Conservation (phyloP, 352 stramenopile species). For the Globisporangium cylindrosporum region DNA sequence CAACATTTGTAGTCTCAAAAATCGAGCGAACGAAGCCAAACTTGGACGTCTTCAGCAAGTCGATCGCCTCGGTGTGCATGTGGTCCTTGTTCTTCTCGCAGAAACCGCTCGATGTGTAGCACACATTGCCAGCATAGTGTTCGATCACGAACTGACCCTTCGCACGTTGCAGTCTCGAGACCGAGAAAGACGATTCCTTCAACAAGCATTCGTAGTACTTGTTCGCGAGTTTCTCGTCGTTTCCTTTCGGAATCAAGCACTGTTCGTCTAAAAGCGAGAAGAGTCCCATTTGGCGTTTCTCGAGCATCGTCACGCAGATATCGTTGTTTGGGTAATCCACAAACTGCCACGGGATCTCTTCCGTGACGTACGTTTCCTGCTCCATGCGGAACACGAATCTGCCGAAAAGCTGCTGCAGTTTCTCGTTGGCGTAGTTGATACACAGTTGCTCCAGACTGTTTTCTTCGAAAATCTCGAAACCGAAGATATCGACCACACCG, state of each 20-base stretch:
- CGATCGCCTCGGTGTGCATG: slow-evolving; percentile 77
- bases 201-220: slow-evolving; percentile 73
- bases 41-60: slow-evolving; percentile 67
- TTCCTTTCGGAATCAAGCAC: slow-evolving; percentile 79
- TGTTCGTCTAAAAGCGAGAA: slow-evolving; percentile 86
- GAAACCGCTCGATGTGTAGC: slow-evolving; percentile 79
- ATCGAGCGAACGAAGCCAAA: slow-evolving; percentile 65
- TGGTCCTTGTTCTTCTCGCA: slow-evolving; percentile 91
- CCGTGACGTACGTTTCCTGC: slow-evolving; percentile 77
- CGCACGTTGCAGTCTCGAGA: slow-evolving; percentile 71
- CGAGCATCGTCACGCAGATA: slow-evolving; percentile 69
- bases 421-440: slow-evolving; percentile 90
- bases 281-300: slow-evolving; percentile 71
- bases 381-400: slow-evolving; percentile 85
- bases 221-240: slow-evolving; percentile 81
- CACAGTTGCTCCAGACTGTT: slow-evolving; percentile 92
- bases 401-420: slow-evolving; percentile 83
- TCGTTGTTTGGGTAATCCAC: slow-evolving; percentile 89
- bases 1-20: slow-evolving; percentile 45
- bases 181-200: slow-evolving; percentile 66
- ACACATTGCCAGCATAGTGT: slow-evolving; percentile 84
- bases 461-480: slow-evolving; percentile 88
- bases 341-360: slow-evolving; percentile 89
- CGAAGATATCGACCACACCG: slow-evolving; percentile 90
- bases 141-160: slow-evolving; percentile 85